Evolutionary conservation across 768 basidiomycete genomes (phyloP).

Genomic region (Russula ochroleuca): DNA sequence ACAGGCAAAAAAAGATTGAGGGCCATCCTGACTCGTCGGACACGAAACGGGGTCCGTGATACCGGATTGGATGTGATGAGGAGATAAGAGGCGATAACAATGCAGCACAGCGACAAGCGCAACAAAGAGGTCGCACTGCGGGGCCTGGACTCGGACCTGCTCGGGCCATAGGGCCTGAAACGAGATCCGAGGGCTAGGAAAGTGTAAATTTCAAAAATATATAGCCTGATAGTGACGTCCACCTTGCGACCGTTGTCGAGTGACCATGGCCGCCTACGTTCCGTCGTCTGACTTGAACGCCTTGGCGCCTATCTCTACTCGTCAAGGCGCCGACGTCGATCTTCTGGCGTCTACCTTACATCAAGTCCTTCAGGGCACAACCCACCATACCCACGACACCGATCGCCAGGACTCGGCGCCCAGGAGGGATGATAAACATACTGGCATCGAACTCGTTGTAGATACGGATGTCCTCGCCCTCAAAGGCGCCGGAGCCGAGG

Average conservation of each 20-base stretch:
- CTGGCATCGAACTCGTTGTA: constrained; percentile 72
- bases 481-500: constrained; percentile 75
- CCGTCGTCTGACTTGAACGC: not conserved
- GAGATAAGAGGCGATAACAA: too few relatives aligned
- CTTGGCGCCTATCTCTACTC: not conserved
- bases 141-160: too few relatives aligned
- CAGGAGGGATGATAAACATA: constrained; percentile 44
- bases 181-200: not conserved
- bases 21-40: too few relatives aligned
- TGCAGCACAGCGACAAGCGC: too few relatives aligned
- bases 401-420: constrained; percentile 15
- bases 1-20: not conserved
- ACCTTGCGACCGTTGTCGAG: not conserved
- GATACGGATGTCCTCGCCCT: constrained; percentile 66
- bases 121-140: too few relatives aligned
- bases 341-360: constrained; percentile 21
- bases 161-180: too few relatives aligned
- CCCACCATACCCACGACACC: not conserved
- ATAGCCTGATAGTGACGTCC: not conserved
- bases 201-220: not conserved
- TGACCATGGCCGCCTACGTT: not conserved
- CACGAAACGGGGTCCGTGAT: too few relatives aligned
- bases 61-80: too few relatives aligned
- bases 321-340: constrained; percentile 10
- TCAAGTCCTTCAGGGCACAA: constrained; percentile 10